Conservation (phyloP, 768 basidiomycete species). For the Amylocystis lapponica region DNA sequence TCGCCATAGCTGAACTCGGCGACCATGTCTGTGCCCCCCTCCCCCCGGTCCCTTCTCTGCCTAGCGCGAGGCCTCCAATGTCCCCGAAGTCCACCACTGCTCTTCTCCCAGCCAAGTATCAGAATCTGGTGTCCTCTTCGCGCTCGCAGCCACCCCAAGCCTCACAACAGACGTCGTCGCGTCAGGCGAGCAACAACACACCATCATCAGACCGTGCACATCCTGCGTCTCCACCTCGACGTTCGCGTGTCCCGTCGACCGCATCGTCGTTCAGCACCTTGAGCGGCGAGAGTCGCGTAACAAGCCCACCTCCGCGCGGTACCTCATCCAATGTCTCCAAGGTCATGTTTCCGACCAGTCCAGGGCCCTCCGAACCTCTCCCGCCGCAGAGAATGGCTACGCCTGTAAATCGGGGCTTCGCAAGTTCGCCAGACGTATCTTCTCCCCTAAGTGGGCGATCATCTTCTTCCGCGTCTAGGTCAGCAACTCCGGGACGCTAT, state of each 20-base stretch:
- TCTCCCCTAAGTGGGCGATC: no score
- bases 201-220: background rate
- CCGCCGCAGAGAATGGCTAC: background rate
- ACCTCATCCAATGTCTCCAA: conserved; percentile 5
- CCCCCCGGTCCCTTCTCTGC: conserved; percentile 38
- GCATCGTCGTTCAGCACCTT: conserved; percentile 6
- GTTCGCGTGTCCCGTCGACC: conserved; percentile 18
- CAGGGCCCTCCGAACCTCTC: conserved; percentile 9
- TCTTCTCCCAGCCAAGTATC: conserved; percentile 46
- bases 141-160: conserved; percentile 9
- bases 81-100: conserved; percentile 37
- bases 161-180: conserved; percentile 3
- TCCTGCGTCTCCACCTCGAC: no score
- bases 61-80: conserved; percentile 28
- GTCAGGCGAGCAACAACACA: conserved; percentile 14
- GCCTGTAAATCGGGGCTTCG: no score
- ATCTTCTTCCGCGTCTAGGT: conserved; percentile 10
- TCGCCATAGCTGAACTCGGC: conserved; percentile 67
- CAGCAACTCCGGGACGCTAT: conserved; percentile 10
- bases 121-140: conserved; percentile 33
- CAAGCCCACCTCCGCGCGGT: conserved; percentile 11
- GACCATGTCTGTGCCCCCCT: conserved; percentile 67
- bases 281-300: conserved; percentile 6
- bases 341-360: conserved; percentile 15
- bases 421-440: no score